Conservation (phyloP, 2,329 filamentous ascomycete genomes). For the Lithohypha guttulata region DNA sequence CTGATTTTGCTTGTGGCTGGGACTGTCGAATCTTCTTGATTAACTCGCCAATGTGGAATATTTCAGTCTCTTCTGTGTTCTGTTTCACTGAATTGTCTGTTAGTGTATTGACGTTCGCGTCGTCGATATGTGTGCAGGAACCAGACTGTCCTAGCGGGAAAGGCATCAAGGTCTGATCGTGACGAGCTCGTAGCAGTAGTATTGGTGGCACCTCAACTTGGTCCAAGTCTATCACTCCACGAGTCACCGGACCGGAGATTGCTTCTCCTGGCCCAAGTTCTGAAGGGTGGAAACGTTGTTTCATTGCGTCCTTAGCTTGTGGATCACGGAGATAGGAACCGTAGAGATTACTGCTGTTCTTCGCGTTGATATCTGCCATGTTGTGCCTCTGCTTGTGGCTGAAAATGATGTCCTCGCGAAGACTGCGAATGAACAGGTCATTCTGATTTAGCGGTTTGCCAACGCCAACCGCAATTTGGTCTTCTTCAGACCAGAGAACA, state of each 20-base stretch:
- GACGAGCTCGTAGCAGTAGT: conserved; percentile 5
- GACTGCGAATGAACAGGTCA: conserved; percentile 17
- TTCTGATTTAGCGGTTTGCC: conserved; percentile 16
- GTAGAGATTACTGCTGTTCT: background rate
- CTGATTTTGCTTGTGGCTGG: no score
- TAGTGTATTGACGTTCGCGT: background rate
- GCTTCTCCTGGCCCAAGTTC: background rate
- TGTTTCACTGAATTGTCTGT: background rate
- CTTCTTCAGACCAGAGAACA: conserved; percentile 37
- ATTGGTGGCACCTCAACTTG: background rate
- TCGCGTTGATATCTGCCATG: background rate
- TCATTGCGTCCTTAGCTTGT: background rate
- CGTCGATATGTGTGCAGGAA: background rate
- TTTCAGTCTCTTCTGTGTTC: background rate
- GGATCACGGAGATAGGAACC: background rate
- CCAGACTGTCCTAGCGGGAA: background rate
- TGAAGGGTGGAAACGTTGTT: conserved; percentile 1
- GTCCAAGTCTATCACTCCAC: background rate
- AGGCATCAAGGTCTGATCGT: conserved; percentile 8
- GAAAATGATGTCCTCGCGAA: conserved; percentile 20
- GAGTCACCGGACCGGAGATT: background rate
- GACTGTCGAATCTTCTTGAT: conserved; percentile 7
- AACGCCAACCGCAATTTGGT: conserved; percentile 31
- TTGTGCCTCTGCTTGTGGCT: conserved; percentile 7
- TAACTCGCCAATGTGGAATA: conserved; percentile 4